phyloP scores from a whole-genome alignment of 257 asterid genomes.

The Jacaranda copaia region DNA sequence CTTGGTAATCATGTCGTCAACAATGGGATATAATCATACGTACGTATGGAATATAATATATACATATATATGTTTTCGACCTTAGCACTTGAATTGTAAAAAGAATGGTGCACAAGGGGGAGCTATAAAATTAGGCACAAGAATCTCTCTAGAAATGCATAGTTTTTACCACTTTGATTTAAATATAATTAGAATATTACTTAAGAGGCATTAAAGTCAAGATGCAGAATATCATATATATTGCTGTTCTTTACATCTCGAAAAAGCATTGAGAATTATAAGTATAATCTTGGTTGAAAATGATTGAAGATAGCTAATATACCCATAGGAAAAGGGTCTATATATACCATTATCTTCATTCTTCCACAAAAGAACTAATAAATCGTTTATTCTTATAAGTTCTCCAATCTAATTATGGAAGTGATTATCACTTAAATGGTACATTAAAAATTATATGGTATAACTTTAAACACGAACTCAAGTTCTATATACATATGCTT shows the following conservation, averaged over 20 bases:
- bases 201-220: conserved; percentile 41
- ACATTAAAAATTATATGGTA: background rate
- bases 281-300: conserved; percentile 51
- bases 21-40: conserved; percentile 5
- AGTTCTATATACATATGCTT: too few relatives aligned
- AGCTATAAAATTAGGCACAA: conserved; percentile 39
- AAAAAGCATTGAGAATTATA: conserved; percentile 36
- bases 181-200: conserved; percentile 39
- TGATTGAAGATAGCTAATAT: conserved; percentile 39
- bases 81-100: conserved; percentile 23
- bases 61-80: background rate
- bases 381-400: conserved; percentile 37
- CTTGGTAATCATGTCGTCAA: conserved; percentile 32
- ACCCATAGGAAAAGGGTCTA: background rate
- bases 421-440: background rate
- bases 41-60: background rate
- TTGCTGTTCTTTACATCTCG: conserved; percentile 29
- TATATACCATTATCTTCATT: conserved; percentile 32
- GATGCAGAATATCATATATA: conserved; percentile 34
- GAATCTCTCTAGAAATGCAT: conserved; percentile 43
- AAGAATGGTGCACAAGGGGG: conserved; percentile 38
- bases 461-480: background rate
- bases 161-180: conserved; percentile 39
- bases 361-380: conserved; percentile 28
- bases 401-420: conserved; percentile 26